Evolutionary conservation across 129 eudicot genomes (phyloP), one percentile per base, ranked within the genome.

Genomic region (Pseudognaphalium luteoalbum): DNA sequence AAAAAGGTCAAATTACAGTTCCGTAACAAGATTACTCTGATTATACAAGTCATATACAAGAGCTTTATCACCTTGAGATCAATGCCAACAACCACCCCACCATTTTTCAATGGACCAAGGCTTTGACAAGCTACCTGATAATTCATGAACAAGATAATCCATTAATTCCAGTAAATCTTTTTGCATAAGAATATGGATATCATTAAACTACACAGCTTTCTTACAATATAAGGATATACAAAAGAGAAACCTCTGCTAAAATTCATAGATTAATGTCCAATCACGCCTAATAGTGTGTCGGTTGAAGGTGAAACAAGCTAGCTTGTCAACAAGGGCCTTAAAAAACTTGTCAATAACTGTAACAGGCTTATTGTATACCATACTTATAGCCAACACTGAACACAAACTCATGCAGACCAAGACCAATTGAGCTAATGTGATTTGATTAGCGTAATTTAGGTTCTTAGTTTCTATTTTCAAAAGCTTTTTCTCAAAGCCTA

Each of bases 111-210:
- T 22, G 98, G 96, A 22, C 98, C 98, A 81, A 93, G 92, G 72
- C 91, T 93, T 81, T 90, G 96, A 80, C 98, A 93, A 68, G 98
- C 98, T 16, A 92, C 98, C 98, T 92, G 82, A 4, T 68, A 30
- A 37, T 73, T 28, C 51, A 73, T n/a, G 41, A 73, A 62, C 50
- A 73, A 73, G 3, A 56, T 39, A 41, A 66, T 19, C 7, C n/a
- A 41, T 19, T 44, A 56, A 5, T 4, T 52, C 41, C 29, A 4
- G 19, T 6, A 17, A 66, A 52, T 61, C 21, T 7, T 3, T 25
- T n/a, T 17, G 6, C 2, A 50, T 16, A 71, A 56, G 33, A 29
- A 62, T 76, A 22, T 25, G 73, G 22, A 57, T 39, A 41, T 30
- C 28, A 35, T 52, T 28, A 8, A 68, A 22, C 22, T 64, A 30